Percentiles rank a stretch among this genome's conserved stretches.
Evolutionary conservation across 306 rosid genomes (phyloP).

Genomic region (Prinsepia uniflora): DNA sequence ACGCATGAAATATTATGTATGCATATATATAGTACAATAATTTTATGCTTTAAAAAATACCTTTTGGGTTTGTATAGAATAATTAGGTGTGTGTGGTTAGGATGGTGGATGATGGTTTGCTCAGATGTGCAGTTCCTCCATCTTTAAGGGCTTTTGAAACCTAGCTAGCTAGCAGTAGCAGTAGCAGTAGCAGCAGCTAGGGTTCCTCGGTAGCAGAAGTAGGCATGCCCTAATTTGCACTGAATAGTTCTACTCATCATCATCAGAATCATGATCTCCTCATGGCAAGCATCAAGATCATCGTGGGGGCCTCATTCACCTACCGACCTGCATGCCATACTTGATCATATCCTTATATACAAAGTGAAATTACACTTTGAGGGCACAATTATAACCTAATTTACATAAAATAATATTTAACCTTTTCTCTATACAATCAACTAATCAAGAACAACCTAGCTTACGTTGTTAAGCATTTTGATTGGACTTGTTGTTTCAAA

Average conservation of each 20-base stretch:
- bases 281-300: slow-evolving; percentile 20
- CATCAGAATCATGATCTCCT: slow-evolving; percentile 6
- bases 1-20: slow-evolving; percentile 26
- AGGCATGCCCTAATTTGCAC: slow-evolving; percentile 28
- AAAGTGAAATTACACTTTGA: too few relatives aligned
- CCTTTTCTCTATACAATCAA: too few relatives aligned
- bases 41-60: slow-evolving; percentile 13
- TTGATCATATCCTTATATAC: too few relatives aligned
- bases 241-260: background rate
- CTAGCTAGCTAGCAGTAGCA: background rate
- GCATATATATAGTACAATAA: slow-evolving; percentile 17
- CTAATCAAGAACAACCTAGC: too few relatives aligned
- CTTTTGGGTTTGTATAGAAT: background rate
- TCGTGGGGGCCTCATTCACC: slow-evolving; percentile 3
- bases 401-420: too few relatives aligned
- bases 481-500: too few relatives aligned
- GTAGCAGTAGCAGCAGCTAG: too few relatives aligned
- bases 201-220: slow-evolving; percentile 33
- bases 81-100: slow-evolving; percentile 5
- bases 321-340: background rate
- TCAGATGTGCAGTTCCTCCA: slow-evolving; percentile 28
- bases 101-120: slow-evolving; percentile 54
- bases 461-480: too few relatives aligned
- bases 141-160: slow-evolving; percentile 29
- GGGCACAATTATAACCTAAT: too few relatives aligned